Percentiles rank a stretch among this genome's conserved stretches.
phyloP scores from a whole-genome alignment of 202 grass and related monocot genomes.

The Hordeum pubiflorum region DNA sequence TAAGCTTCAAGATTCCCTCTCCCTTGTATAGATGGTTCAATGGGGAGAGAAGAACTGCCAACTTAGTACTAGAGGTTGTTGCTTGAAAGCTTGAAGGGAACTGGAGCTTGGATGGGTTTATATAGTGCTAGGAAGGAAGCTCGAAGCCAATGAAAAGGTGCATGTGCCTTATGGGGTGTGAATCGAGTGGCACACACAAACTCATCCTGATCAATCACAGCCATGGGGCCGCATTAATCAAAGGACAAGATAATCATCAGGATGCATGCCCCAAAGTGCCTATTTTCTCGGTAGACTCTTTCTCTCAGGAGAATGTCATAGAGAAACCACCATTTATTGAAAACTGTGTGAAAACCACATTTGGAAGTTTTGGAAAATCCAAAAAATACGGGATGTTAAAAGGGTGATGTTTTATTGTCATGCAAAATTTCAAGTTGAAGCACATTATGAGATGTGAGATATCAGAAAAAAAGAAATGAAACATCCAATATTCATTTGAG shows the following conservation, averaged over 20 bases:
- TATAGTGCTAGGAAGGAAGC: not conserved
- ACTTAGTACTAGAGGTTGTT: not conserved
- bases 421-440: no score
- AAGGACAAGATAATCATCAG: constrained; percentile 14
- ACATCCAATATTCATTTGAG: no score
- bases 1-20: not conserved
- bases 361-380: no score
- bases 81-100: not conserved
- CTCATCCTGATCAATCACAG: not conserved
- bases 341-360: no score
- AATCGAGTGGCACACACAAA: not conserved
- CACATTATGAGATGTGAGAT: no score
- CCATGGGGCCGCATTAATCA: no score
- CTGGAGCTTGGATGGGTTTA: not conserved
- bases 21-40: not conserved
- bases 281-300: not conserved
- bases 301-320: no score
- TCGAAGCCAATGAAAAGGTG: not conserved
- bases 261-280: not conserved
- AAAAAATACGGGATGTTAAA: no score
- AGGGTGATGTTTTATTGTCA: no score
- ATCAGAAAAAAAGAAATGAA: no score
- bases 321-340: no score
- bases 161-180: not conserved
- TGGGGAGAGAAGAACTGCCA: not conserved